phyloP scores from a whole-genome alignment of 2,329 filamentous ascomycete genomes.

The Fusarium subtropicale region DNA sequence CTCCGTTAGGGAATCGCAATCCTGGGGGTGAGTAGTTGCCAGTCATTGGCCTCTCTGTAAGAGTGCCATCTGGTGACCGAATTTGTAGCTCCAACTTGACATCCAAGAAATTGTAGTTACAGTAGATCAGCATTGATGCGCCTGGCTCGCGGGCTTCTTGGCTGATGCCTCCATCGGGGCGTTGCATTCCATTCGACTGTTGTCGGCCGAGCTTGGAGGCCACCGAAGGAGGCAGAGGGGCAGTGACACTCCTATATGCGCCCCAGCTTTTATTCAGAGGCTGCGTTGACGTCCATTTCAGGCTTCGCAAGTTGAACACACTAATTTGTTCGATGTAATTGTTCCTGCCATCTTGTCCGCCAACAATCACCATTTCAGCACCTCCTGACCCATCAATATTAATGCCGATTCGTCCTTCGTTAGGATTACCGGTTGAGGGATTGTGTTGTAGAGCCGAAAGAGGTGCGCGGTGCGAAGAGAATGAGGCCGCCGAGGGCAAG shows the following conservation, averaged over 20 bases:
- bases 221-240: slow-evolving; percentile 77
- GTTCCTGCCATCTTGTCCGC: slow-evolving; percentile 96
- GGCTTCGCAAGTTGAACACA: slow-evolving; percentile 93
- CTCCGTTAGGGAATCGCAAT: slow-evolving; percentile 93
- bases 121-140: slow-evolving; percentile 93
- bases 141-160: slow-evolving; percentile 67
- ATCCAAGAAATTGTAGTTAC: slow-evolving; percentile 98
- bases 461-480: slow-evolving; percentile 85
- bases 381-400: slow-evolving; percentile 91
- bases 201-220: slow-evolving; percentile 74
- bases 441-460: slow-evolving; percentile 92
- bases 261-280: slow-evolving; percentile 91
- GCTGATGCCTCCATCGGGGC: slow-evolving; percentile 61
- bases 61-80: slow-evolving; percentile 81
- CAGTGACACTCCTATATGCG: slow-evolving; percentile 94
- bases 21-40: slow-evolving; percentile 89
- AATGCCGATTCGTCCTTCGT: slow-evolving; percentile 88
- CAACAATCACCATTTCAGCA: slow-evolving; percentile 96
- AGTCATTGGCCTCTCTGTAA: slow-evolving; percentile 90
- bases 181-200: slow-evolving; percentile 57
- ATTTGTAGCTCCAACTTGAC: slow-evolving; percentile 96
- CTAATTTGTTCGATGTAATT: slow-evolving; percentile 99
- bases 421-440: slow-evolving; percentile 81
- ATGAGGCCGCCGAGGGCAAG: slow-evolving; percentile 86
- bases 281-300: slow-evolving; percentile 95